A percentile compares a stretch with the other conserved stretches of the same genome.
Evolutionary conservation across 2,329 filamentous ascomycete species (phyloP).

Genomic region (Epichloe bromicola): DNA sequence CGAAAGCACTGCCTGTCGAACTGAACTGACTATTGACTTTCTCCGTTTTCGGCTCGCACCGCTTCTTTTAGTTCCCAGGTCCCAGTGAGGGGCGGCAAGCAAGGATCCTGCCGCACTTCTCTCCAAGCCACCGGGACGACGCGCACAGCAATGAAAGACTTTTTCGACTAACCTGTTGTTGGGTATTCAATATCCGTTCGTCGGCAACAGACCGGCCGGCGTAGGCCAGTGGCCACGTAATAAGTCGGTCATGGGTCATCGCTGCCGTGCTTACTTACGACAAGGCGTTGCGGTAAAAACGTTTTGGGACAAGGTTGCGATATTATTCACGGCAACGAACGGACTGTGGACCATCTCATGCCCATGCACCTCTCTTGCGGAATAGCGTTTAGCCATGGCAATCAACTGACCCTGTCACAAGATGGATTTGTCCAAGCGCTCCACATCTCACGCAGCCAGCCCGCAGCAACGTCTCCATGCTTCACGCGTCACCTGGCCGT

Average conservation of each 20-base stretch:
- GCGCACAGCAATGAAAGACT: neutral
- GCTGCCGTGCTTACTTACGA: neutral
- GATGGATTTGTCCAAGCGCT: neutral
- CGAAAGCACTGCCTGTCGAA: neutral
- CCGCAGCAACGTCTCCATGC: constrained; percentile 4
- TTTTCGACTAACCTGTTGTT: neutral
- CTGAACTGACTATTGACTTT: neutral
- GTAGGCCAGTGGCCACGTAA: neutral
- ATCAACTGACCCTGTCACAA: constrained; percentile 1
- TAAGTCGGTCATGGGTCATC: neutral
- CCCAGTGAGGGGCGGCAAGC: constrained; percentile 10
- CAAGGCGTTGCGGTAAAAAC: neutral
- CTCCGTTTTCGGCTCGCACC: constrained; percentile 25
- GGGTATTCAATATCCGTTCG: neutral
- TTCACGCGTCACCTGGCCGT: constrained; percentile 5
- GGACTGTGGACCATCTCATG: neutral
- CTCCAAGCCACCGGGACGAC: constrained; percentile 9
- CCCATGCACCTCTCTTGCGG: neutral
- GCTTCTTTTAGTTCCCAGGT: constrained; percentile 17
- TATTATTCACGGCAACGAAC: neutral
- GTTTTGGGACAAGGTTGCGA: too few relatives aligned
- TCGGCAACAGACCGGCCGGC: neutral
- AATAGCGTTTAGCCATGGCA: constrained; percentile 1
- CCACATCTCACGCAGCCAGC: constrained; percentile 6
- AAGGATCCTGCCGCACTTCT: constrained; percentile 12